Evolutionary conservation across 1,284 basidiomycete species (phyloP), one percentile per base, ranked within the genome.

Genomic region (Trichosporon ovoides): DNA sequence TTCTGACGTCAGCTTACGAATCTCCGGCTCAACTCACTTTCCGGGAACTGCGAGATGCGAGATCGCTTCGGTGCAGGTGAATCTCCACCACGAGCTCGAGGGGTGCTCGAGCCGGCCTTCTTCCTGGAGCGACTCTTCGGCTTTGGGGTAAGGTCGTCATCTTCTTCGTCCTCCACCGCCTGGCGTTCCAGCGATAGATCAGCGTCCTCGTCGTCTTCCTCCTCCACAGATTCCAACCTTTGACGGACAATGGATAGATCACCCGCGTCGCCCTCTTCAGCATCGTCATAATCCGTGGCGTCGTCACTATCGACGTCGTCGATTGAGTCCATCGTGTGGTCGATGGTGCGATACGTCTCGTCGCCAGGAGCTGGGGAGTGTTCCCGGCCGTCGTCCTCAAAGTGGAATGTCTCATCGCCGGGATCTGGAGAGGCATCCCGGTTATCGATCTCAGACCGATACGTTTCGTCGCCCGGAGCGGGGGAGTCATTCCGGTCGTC

Each of bases 11-110:
- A 48, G 48, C 24, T 36, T 13, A 4, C 9, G 19, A 13, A 28
- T 22, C 13, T 11, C 13, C 2, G 16, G 7, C 2, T 12, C 4
- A 18, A 18, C 12, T 12, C 10, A 13, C 24, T 59, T 36, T 56
- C 67, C 64, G 38, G 50, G 11, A 62, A 43, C 38, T 57, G 52
- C 1, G 58, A 59, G 20, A 56, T 40, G n/a, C 58, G 58, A 28
- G 33, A 24, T 16, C 61, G 61, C 55, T 52, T 62, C 34, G 52
- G 18, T 14, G 7, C 35, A 3, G 18, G 56, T 52, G 20, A 11
- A 22, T 28, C 35, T 13, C 40, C 24, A 0, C 22, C 38, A 3
- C 28, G 9, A 11, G 38, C 20, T 5, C 43, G 43, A 5, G 43
- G 43, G 3, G 43, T 48, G 14, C 22, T 10, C 2, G 37, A 10